Evolutionary conservation across 306 rosid species (phyloP), one percentile per base, ranked within the genome.

Genomic region (Luffa acutangula): DNA sequence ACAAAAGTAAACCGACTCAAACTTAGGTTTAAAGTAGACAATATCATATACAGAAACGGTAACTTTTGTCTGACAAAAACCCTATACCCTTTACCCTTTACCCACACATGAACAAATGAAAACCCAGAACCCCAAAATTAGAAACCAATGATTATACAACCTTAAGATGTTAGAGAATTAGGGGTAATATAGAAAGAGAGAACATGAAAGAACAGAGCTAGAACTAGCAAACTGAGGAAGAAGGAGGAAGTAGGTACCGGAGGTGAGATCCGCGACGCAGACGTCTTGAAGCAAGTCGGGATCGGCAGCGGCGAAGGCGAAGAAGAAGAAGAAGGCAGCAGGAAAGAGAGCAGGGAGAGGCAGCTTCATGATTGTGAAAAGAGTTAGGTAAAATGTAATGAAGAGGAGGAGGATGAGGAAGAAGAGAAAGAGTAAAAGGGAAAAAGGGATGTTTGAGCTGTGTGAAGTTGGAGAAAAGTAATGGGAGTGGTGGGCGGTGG

Each of bases 221-320:
- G 58, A 73, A 73, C 25, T 14, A 12, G 59, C 0, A 46, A 21
- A 20, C 11, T 5, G 39, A n/a, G 76, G 2, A 33, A 72, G 36
- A 18, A 12, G 37, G 21, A 63, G 33, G 31, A 48, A 46, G 7
- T 14, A 77, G 34, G 53, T 77, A 77, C 80, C 80, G 4, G 80
- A 77, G 6, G 54, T 2, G 57, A 77, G 80, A 77, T 77, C 80
- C 0, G 80, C 80, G n/a, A 77, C 80, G 3, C 80, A 77, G 18
- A 77, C 58, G 6, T 77, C 80, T 42, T 77, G 80, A 77, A 77
- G 80, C 56, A 57, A 46, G 18, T 77, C 80, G 54, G 80, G 80
- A 59, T 77, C 80, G 11, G 80, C 80, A 3, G 9, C 5, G 36
- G 70, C 21, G 13, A 77, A 0, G 25, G 52, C 15, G 7, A 77